Percentiles rank a stretch among this genome's conserved stretches.
Evolutionary conservation across 306 rosid species (phyloP).

Genomic region (Prunus davidiana): DNA sequence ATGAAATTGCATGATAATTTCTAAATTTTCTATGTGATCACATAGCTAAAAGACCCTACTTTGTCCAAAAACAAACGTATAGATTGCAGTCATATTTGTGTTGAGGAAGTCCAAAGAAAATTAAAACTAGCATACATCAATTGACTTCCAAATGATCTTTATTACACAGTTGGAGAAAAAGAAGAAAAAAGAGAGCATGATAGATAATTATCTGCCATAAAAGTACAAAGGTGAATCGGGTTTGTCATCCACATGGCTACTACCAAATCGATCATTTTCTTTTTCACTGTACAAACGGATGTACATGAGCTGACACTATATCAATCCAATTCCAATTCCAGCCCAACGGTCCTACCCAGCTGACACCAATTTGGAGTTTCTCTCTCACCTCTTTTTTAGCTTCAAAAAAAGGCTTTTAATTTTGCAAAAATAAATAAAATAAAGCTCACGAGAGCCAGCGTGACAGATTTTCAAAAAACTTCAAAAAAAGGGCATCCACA

Average conservation of each 20-base stretch:
- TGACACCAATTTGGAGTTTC: constrained; percentile 20
- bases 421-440: neutral
- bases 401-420: neutral
- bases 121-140: too few relatives aligned
- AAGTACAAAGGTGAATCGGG: constrained; percentile 31
- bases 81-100: too few relatives aligned
- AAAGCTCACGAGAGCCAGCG: constrained; percentile 41
- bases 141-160: too few relatives aligned
- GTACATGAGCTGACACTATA: constrained; percentile 8
- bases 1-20: too few relatives aligned
- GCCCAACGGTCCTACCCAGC: constrained; percentile 12
- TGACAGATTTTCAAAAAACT: constrained; percentile 21
- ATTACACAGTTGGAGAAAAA: too few relatives aligned
- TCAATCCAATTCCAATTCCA: constrained; percentile 28
- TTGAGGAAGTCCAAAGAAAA: too few relatives aligned
- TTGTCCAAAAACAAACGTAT: too few relatives aligned
- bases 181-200: too few relatives aligned
- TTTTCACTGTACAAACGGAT: constrained; percentile 32
- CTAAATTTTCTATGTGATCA: too few relatives aligned
- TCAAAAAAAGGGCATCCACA: constrained; percentile 67
- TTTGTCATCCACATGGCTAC: constrained; percentile 6
- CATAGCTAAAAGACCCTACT: too few relatives aligned
- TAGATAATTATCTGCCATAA: constrained; percentile 23
- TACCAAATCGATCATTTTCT: constrained; percentile 22
- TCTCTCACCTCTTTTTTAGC: neutral